Conservation (phyloP, 2,329 filamentous ascomycete species). For the Trichoderma aggressivum region DNA sequence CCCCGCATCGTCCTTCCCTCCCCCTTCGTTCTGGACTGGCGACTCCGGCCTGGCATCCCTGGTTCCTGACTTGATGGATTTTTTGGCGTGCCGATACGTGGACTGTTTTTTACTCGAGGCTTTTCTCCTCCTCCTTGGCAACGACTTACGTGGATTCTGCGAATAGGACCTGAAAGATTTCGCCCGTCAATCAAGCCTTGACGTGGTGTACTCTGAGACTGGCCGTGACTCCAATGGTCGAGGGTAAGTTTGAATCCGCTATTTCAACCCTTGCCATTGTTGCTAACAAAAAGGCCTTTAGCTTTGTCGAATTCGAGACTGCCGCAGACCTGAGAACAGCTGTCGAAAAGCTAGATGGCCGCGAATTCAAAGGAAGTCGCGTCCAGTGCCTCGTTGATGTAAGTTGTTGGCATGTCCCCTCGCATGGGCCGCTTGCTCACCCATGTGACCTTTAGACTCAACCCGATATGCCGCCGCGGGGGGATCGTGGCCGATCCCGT, state of each 20-base stretch:
- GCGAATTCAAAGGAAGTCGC: constrained; percentile 85
- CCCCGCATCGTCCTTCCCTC: constrained; percentile 17
- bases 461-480: constrained; percentile 68
- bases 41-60: constrained; percentile 26
- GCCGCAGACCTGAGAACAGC: constrained; percentile 83
- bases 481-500: constrained; percentile 71
- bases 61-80: constrained; percentile 36
- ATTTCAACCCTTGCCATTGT: neutral
- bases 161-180: constrained; percentile 99
- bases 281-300: constrained; percentile 37
- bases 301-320: constrained; percentile 97
- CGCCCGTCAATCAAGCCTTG: constrained; percentile 90
- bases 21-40: constrained; percentile 25
- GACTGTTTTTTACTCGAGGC: constrained; percentile 27
- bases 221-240: constrained; percentile 86
- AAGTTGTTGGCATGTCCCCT: constrained; percentile 36
- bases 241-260: constrained; percentile 61
- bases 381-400: constrained; percentile 89
- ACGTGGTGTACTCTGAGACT: constrained; percentile 97
- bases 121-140: constrained; percentile 48
- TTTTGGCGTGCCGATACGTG: constrained; percentile 34
- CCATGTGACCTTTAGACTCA: constrained; percentile 58
- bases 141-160: constrained; percentile 78
- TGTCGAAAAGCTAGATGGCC: constrained; percentile 89
- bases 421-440: neutral